Conservation (phyloP, 2,329 filamentous ascomycete species). For the Sporothrix brasiliensis region DNA sequence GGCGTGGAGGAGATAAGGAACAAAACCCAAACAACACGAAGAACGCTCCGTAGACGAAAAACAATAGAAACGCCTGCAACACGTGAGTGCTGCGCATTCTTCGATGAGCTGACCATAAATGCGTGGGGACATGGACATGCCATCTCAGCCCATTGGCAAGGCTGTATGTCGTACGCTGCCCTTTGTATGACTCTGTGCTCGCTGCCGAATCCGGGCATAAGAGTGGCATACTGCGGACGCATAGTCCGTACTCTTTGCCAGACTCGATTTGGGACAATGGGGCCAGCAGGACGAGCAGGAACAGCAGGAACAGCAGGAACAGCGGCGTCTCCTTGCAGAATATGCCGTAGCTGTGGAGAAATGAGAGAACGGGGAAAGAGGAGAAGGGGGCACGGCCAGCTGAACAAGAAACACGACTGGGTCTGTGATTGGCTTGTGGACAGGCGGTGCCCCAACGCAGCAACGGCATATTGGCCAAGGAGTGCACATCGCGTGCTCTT, state of each 20-base stretch:
- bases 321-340: not conserved
- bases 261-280: no score
- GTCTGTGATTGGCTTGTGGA: not conserved
- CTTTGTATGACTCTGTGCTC: not conserved
- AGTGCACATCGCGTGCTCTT: no score
- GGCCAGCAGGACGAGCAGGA: no score
- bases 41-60: no score
- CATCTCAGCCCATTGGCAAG: not conserved
- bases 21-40: no score
- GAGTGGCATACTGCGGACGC: not conserved
- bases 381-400: constrained; percentile 20
- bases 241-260: no score
- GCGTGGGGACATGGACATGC: no score
- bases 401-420: constrained; percentile 26
- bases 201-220: not conserved
- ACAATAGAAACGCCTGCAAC: no score
- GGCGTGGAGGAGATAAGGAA: no score
- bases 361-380: not conserved
- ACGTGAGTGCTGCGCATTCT: constrained; percentile 22
- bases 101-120: constrained; percentile 1
- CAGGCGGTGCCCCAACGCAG: no score
- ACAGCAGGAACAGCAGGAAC: no score
- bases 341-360: not conserved
- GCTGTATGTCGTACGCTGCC: no score
- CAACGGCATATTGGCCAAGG: not conserved